Evolutionary conservation across 2,329 filamentous ascomycete species (phyloP).

Genomic region (Geosmithia morbida): DNA sequence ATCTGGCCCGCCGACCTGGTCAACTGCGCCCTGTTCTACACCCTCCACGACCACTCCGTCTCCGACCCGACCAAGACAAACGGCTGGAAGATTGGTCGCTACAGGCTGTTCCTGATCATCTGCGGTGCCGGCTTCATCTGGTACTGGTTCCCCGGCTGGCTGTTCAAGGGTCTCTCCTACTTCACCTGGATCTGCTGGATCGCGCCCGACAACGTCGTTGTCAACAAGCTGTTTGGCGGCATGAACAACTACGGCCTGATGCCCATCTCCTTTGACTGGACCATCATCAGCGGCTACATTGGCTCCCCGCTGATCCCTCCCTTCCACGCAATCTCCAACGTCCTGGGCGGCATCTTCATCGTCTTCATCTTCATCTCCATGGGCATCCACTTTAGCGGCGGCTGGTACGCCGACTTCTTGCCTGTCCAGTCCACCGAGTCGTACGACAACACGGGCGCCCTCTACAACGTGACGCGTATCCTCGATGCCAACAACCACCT

Average conservation of each 20-base stretch:
- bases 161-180: constrained; percentile 46
- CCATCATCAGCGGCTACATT: constrained; percentile 31
- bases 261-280: constrained; percentile 45
- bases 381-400: constrained; percentile 41
- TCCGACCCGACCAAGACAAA: constrained; percentile 33
- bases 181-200: constrained; percentile 50
- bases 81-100: constrained; percentile 51
- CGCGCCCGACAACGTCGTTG: constrained; percentile 41
- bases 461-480: constrained; percentile 47
- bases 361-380: constrained; percentile 44
- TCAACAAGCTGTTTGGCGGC: constrained; percentile 50
- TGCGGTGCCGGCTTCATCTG: constrained; percentile 34
- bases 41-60: constrained; percentile 27
- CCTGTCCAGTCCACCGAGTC: constrained; percentile 45
- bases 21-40: constrained; percentile 35
- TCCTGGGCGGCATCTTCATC: constrained; percentile 33
- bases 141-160: constrained; percentile 49
- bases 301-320: constrained; percentile 35
- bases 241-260: constrained; percentile 42
- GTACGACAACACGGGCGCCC: constrained; percentile 47
- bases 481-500: constrained; percentile 41
- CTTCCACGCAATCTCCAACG: constrained; percentile 41
- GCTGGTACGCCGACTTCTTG: constrained; percentile 44
- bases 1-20: constrained; percentile 42
- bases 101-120: constrained; percentile 46